A percentile compares a stretch with the other conserved stretches of the same genome.
These are phyloP conservation scores for Nannochloropsis oceanica DNA, from an alignment of 108 stramenopile species.

Conservation along the genomic window DNA sequence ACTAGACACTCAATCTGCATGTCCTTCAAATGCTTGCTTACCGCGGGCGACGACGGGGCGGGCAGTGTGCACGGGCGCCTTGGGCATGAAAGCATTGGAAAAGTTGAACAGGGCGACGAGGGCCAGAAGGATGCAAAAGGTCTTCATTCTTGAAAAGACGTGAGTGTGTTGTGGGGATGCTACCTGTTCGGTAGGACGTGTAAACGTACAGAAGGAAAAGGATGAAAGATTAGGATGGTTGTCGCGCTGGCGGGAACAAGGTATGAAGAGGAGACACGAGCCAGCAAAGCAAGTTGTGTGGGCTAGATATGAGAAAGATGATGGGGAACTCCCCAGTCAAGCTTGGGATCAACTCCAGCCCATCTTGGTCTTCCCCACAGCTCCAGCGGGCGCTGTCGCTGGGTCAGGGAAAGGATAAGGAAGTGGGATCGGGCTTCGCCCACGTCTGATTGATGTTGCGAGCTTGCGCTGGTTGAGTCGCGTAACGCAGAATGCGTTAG, in stretches of 20 bases:
- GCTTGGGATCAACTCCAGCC: too few species aligned
- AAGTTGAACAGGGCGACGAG: not conserved
- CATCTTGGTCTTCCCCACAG: too few species aligned
- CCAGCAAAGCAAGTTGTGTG: too few species aligned
- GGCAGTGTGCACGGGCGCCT: not conserved
- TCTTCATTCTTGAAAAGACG: not conserved
- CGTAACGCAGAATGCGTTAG: too few species aligned
- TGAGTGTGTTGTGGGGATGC: not conserved
- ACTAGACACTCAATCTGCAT: too few species aligned
- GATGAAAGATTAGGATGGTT: not conserved
- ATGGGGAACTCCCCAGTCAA: too few species aligned
- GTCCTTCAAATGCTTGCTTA: not conserved
- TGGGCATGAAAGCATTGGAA: not conserved
- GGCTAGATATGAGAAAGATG: too few species aligned
- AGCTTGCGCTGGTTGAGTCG: too few species aligned
- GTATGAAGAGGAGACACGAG: not conserved
- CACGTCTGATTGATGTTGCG: too few species aligned
- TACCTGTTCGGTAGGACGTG: not conserved
- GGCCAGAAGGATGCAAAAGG: not conserved
- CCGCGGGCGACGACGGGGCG: not conserved
- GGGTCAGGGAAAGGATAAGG: too few species aligned
- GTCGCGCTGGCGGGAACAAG: not conserved
- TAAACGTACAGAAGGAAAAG: not conserved
- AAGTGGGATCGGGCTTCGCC: too few species aligned
- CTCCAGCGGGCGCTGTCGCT: too few species aligned